Base-by-base conservation (phyloP, 768 basidiomycete genomes). In the Dacryopinax spathularia region DNA sequence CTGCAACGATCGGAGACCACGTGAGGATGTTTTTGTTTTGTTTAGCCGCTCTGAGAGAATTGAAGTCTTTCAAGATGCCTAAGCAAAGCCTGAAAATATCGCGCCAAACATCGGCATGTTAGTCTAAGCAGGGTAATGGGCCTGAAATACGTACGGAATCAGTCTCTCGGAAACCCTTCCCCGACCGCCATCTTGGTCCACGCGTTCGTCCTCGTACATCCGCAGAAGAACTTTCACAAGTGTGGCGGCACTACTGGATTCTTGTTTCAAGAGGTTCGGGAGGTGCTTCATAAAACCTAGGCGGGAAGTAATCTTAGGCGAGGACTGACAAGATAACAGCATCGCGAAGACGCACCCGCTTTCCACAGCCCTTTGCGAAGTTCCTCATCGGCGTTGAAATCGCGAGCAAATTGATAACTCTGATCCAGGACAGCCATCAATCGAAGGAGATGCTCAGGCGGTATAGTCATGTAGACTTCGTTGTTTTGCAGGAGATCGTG, bases 231-330 rank as follows among this genome's bases (percentile, higher is more conserved):
- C 84, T 69, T 93, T 91, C 43, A 98, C 92, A 35, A 98, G 79
- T 0, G 93, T 97, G 1, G 95, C 84, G 60, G 96, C 96, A 70
- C 91, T 94, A 66, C 91, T 96, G 15, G 95, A 97, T 75, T 99
- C 96, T 70, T 99, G 96, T 73, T 98, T 97, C 62, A 99, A 76
- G 39, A 99, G 81, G 75, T 99, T 99, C 0, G 96, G 96, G 33
- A 98, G 76, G 73, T 99, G 96, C 72, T 97, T 96, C 96, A 99
- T 99, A 77, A 99, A 99, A 6, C 96, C 94, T 97, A 60, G 27
- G 16, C 16, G 12, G 33, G 27, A 12, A 22, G 31, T 34, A 36
- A 31, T 36, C 43, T 36, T 62, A 25, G n/a, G 60, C 35, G 33
- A 41, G 18, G 27, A 27, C 15, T 36, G 36, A 41, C n/a, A 27